Evolutionary conservation across 23 red algal genomes (phyloP).

Genomic region (Gracilaria gracilis): DNA sequence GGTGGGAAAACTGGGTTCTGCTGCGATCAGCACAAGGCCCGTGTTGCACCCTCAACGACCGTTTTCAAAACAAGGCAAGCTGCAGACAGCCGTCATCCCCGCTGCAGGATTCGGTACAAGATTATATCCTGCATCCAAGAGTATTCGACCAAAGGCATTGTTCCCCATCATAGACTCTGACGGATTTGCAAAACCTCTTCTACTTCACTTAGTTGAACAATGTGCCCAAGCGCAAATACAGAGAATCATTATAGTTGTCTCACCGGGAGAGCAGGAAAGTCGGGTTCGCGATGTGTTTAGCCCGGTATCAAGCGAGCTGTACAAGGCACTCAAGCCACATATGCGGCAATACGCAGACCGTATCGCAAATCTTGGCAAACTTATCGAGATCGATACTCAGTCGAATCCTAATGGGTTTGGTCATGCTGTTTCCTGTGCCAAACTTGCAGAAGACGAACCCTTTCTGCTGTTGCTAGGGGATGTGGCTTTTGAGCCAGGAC

Average conservation of each 20-base stretch:
- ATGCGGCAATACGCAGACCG: slow-evolving; percentile 58
- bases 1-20: not conserved
- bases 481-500: slow-evolving; percentile 28
- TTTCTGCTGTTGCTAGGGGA: slow-evolving; percentile 57
- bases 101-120: slow-evolving; percentile 68
- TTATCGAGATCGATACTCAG: slow-evolving; percentile 57
- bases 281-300: slow-evolving; percentile 55
- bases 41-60: not conserved
- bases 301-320: slow-evolving; percentile 29
- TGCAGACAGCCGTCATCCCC: slow-evolving; percentile 52
- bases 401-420: slow-evolving; percentile 42
- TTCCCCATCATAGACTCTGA: slow-evolving; percentile 59
- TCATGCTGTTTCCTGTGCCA: slow-evolving; percentile 55
- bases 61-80: not conserved
- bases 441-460: not conserved
- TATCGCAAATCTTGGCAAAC: slow-evolving; percentile 8
- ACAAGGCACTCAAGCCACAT: slow-evolving; percentile 40
- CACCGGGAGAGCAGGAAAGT: slow-evolving; percentile 44
- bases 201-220: slow-evolving; percentile 58
- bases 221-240: slow-evolving; percentile 11
- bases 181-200: slow-evolving; percentile 63
- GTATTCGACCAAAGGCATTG: slow-evolving; percentile 58
- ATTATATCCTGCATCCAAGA: slow-evolving; percentile 57
- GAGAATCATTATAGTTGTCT: slow-evolving; percentile 33
- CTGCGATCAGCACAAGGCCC: not conserved